Base-by-base conservation (phyloP, 345 rosid genomes). In the Durio zibethinus region DNA sequence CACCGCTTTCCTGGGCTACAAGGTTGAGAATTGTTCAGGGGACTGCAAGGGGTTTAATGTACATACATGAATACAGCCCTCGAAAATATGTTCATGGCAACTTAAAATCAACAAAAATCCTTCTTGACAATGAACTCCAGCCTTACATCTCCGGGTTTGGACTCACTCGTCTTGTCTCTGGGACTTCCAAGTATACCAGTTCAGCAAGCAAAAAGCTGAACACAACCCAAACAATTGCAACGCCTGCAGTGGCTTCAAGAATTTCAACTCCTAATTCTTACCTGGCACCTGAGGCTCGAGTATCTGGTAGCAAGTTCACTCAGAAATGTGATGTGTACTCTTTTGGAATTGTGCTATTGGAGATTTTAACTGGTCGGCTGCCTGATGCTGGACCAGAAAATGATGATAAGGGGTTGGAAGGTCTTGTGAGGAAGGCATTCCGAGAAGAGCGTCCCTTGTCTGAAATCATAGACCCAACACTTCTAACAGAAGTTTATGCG, bases 321-420 rank as follows among this genome's bases (percentile, higher is more conserved):
- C 99, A 93, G 81, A 96, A 90, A 83, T 88, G 94, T 14, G 97
- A 96, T 35, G 99, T 93, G 33, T 96, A 88, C 84, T 91, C 98
- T 0, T 91, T 93, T 0, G 99, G 99, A 20, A 85, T 96, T 59
- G 79, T 92, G n/a, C 79, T 96, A 53, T 76, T 96, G 97, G 98
- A 93, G 87, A 84, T 96, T 35, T 80, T 96, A 69, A 96, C 98
- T 0, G 95, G 98, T 21, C 82, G 81, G 59, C 62, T 76, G 35
- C 95, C 95, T 4, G 90, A 89, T 77, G 82, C 84, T 16, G 89
- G 90, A 5, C 81, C 83, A 0, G 92, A 91, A 73, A 88, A 88
- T 33, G 90, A 80, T 21, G 97, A 88, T 2, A 85, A 90, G 79
- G 99, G 90, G 33, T 83, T 96, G 5, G 95, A 87, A 81, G 78